Base-by-base conservation (phyloP, 768 basidiomycete genomes). In the Lactifluus echinatus region DNA sequence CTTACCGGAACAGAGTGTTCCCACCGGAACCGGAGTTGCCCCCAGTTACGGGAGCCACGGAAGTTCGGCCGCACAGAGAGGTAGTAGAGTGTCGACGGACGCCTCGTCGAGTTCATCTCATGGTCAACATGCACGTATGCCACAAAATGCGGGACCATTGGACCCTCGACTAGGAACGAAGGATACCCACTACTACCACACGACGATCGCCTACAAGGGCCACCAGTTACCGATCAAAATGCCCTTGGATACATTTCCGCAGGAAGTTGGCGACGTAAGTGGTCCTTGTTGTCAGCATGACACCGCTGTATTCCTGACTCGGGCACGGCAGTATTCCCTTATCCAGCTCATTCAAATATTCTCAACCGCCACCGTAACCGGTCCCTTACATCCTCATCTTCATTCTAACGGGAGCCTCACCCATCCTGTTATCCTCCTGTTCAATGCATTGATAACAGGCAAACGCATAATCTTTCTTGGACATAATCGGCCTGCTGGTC, bases 401-500 rank as follows among this genome's bases (percentile, higher is more conserved):
- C 94, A 97, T 70, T 93, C 93, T 0, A 91, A 85, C 63, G 96
- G 96, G 55, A 77, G 82, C 17, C 77, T 81, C 60, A 99, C 96
- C 0, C 94, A 93, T 66, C 93, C 96, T 2, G 84, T 99, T 65
- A 94, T 96, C 57, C 78, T 99, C 44, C 79, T 99, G 2, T 93
- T 95, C 76, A 99, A 99, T 70, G 96, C 94, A 3, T 80, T 99
- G 57, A 77, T 98, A 6, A 96, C 95, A 0, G 87, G 89, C 51
- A 96, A 97, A 65, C 86, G 94, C n/a, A 89, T 98, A 62, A 86
- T 98, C 62, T 97, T 98, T 72, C 73, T 98, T 53, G 93, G 94
- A 0, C 86, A 96, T 66, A 87, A 81, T 66, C 80, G 87, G 62
- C 90, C 93, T 34, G 94, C 95, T 0, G 87, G 89, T 12, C 82